Base-by-base conservation (phyloP, 108 stramenopile genomes). In the Schizochytrium sp. region DNA sequence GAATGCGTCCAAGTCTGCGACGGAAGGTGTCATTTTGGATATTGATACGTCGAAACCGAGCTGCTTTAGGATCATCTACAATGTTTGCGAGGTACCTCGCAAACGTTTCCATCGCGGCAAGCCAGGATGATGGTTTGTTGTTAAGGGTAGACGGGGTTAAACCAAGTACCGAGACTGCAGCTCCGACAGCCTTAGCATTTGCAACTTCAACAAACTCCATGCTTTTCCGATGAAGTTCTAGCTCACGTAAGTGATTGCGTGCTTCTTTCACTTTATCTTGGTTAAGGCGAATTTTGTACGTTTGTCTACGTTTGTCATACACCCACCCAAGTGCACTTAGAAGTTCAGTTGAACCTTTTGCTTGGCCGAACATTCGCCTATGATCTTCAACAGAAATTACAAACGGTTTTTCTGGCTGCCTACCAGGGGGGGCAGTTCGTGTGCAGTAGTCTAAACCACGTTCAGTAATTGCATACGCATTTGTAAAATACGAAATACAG, bases 71-170 rank as follows among this genome's bases (percentile, higher is more conserved):
- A 13, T 83, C 76, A 10, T 83, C n/a, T 5, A 55, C 5, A 0
- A 83, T 40, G 28, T 83, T 83, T 3, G 49, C 76, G 5, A 83
- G 76, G 47, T 83, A 83, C 8, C 76, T 10, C 76, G 55, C 76
- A 83, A 83, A 1, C 8, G 76, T 83, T 28, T 83, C 76, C 50
- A 83, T 55, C 15, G 50, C 76, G 10, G 76, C 53, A 55, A 83
- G 76, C 76, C 76, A 83, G n/a, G 76, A 83, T 10, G 50, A 55
- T 53, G 76, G 53, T n/a, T 38, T n/a, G 47, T 83, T 83, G 38
- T 55, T n/a, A n/a, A 10, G 47, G 4, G 76, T 83, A n/a, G 50
- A 83, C 10, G 2, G 5, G 28, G 76, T 83, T 10, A 10, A 5
- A 10, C 76, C 76, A 5, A 83, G 28, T 7, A n/a, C 45, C n/a